phyloP scores from a whole-genome alignment of 106 monocot genomes.

The Hemerocallis citrina region DNA sequence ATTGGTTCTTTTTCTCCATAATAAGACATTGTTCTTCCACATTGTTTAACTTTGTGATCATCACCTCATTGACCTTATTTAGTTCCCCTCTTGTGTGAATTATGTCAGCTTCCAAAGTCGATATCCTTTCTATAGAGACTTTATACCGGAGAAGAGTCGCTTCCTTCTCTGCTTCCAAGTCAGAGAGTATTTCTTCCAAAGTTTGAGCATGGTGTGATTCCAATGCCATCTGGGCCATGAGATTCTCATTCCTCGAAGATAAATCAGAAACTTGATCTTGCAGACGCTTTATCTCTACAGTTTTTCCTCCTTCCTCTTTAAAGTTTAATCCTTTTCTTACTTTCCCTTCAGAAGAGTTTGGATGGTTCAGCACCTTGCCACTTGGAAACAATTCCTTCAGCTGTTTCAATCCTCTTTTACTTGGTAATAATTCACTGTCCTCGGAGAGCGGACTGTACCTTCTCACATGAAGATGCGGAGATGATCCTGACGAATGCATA shows the following conservation, averaged over 20 bases:
- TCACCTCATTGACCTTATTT: slow-evolving; percentile 34
- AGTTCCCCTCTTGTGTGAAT: slow-evolving; percentile 25
- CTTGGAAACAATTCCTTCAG: slow-evolving; percentile 31
- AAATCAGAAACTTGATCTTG: slow-evolving; percentile 9
- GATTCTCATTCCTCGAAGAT: slow-evolving; percentile 14
- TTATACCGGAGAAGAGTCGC: slow-evolving; percentile 23
- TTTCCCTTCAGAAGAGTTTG: slow-evolving; percentile 22
- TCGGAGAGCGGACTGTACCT: slow-evolving; percentile 16
- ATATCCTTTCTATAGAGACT: slow-evolving; percentile 22
- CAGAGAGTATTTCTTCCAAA: slow-evolving; percentile 28
- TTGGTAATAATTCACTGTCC: slow-evolving; percentile 10
- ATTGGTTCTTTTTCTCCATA: slow-evolving; percentile 18
- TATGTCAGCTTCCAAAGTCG: slow-evolving; percentile 31
- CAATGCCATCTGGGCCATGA: slow-evolving; percentile 8
- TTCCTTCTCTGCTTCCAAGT: slow-evolving; percentile 43
- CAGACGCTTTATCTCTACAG: slow-evolving; percentile 1
- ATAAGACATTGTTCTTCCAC: slow-evolving; percentile 24
- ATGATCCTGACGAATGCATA: slow-evolving; percentile 19
- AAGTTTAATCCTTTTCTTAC: slow-evolving; percentile 12
- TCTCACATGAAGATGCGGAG: slow-evolving; percentile 14
- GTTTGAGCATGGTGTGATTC: slow-evolving; percentile 20
- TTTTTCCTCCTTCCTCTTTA: slow-evolving; percentile 15
- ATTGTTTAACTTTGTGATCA: slow-evolving; percentile 13
- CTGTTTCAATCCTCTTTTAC: slow-evolving; percentile 34
- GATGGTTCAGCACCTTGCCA: slow-evolving; percentile 6